Percentiles rank a stretch among this genome's conserved stretches.
phyloP scores from a whole-genome alignment of 768 basidiomycete species.

The Trametes coccinea region DNA sequence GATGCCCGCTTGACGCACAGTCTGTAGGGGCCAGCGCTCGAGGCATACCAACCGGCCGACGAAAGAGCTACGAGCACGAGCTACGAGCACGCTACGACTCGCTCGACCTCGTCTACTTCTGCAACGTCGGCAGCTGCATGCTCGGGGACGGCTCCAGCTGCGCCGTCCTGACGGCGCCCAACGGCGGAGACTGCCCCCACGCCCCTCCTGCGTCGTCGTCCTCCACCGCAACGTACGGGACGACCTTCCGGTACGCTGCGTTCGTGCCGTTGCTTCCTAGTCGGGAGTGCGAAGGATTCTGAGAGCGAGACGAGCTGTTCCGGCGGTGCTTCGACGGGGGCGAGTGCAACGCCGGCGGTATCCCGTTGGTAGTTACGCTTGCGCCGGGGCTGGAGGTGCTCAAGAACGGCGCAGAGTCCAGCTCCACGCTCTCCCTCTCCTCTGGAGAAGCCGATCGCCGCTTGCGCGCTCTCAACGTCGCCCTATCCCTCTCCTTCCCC shows the following conservation, averaged over 20 bases:
- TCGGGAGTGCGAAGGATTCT: background rate
- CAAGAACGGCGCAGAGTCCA: slow-evolving; percentile 10
- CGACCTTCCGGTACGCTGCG: background rate
- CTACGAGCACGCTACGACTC: background rate
- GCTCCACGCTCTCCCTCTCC: slow-evolving; percentile 18
- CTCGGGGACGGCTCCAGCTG: slow-evolving; percentile 33
- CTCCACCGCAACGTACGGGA: slow-evolving; percentile 5
- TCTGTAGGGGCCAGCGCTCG: no score
- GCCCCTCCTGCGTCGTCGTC: background rate
- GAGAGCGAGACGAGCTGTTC: slow-evolving; percentile 8
- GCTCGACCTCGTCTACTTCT: slow-evolving; percentile 1
- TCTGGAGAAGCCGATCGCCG: background rate
- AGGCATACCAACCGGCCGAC: no score
- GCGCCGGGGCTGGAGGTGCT: background rate
- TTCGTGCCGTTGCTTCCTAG: background rate
- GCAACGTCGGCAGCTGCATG: slow-evolving; percentile 30
- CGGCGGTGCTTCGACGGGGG: slow-evolving; percentile 1
- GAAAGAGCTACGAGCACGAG: no score
- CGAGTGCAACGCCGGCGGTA: background rate
- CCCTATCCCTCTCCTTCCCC: background rate
- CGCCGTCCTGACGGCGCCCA: slow-evolving; percentile 27
- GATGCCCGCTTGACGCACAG: no score
- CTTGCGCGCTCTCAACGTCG: slow-evolving; percentile 1
- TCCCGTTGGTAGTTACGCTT: no score
- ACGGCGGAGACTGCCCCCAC: background rate